These are phyloP conservation scores for Plasmodium cynomolgi DNA, from an alignment of 169 alveolate species.

Conservation along the genomic window DNA sequence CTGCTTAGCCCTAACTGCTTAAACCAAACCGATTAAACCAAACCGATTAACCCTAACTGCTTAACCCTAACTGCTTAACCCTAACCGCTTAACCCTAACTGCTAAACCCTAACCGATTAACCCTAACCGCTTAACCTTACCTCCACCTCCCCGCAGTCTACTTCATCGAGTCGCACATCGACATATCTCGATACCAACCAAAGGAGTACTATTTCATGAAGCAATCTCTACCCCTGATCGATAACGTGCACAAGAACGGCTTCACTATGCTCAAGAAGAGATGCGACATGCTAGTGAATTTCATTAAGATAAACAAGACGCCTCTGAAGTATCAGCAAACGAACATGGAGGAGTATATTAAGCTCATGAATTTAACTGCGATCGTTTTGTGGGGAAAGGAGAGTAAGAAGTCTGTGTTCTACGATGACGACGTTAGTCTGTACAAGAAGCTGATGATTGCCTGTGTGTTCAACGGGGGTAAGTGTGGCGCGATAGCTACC, in stretches of 20 bases:
- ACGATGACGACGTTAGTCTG: slow-evolving; percentile 32
- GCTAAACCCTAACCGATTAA: neutral
- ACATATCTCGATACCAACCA: slow-evolving; percentile 38
- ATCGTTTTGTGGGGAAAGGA: slow-evolving; percentile 59
- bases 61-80: neutral
- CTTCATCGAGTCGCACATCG: slow-evolving; percentile 51
- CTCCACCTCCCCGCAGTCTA: neutral
- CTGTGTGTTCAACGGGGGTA: slow-evolving; percentile 69
- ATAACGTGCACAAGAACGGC: neutral
- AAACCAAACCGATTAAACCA: no score
- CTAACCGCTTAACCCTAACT: neutral
- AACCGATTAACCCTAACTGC: no score
- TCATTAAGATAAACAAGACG: slow-evolving; percentile 23
- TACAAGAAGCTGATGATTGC: slow-evolving; percentile 45
- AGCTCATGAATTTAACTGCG: slow-evolving; percentile 5
- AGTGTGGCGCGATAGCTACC: no score
- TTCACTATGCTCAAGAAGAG: slow-evolving; percentile 8
- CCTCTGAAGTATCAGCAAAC: neutral
- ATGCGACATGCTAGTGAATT: neutral
- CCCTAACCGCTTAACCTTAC: neutral
- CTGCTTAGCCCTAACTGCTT: no score
- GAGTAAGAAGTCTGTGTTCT: slow-evolving; percentile 46
- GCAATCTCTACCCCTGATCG: slow-evolving; percentile 23
- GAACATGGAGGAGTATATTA: slow-evolving; percentile 32
- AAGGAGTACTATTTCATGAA: slow-evolving; percentile 40